phyloP scores from a whole-genome alignment of 192 early-diverging fungal genomes.

The Podila epicladia region DNA sequence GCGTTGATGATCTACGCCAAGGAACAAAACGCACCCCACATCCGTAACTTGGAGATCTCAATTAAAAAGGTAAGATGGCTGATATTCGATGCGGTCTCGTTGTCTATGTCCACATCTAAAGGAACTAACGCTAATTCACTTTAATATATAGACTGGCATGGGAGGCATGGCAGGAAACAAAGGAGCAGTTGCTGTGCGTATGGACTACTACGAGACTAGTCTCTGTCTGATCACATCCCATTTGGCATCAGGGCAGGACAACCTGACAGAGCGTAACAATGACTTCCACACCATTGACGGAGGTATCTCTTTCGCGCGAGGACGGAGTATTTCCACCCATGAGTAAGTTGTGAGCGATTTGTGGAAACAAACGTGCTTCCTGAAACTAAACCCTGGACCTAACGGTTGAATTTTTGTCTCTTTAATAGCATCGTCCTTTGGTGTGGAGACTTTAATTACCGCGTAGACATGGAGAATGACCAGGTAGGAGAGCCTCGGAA shows the following conservation, averaged over 20 bases:
- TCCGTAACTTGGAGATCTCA: conserved; percentile 85
- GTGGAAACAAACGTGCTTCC: too few species aligned
- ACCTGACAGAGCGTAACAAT: conserved; percentile 81
- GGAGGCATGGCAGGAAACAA: conserved; percentile 98
- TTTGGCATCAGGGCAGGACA: conserved; percentile 85
- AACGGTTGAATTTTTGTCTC: not conserved
- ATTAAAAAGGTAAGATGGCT: conserved; percentile 71
- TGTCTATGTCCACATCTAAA: not conserved
- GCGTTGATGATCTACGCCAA: conserved; percentile 91
- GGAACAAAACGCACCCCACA: conserved; percentile 66
- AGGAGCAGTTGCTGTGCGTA: conserved; percentile 92
- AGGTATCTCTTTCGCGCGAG: conserved; percentile 77
- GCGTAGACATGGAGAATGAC: conserved; percentile 80
- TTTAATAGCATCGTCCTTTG: conserved; percentile 70
- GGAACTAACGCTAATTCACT: not conserved
- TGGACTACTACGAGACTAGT: conserved; percentile 87
- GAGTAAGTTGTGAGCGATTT: conserved; percentile 60
- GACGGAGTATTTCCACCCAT: conserved; percentile 78
- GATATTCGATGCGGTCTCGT: not conserved
- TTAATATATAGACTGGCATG: conserved; percentile 79
- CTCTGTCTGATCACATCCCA: conserved; percentile 94
- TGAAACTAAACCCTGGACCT: not conserved
- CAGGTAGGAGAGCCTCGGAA: conserved; percentile 52
- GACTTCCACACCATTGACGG: conserved; percentile 86
- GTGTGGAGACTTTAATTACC: conserved; percentile 97